Base-by-base conservation (phyloP, 2,329 filamentous ascomycete species). In the Sordariomycetes sp. region DNA sequence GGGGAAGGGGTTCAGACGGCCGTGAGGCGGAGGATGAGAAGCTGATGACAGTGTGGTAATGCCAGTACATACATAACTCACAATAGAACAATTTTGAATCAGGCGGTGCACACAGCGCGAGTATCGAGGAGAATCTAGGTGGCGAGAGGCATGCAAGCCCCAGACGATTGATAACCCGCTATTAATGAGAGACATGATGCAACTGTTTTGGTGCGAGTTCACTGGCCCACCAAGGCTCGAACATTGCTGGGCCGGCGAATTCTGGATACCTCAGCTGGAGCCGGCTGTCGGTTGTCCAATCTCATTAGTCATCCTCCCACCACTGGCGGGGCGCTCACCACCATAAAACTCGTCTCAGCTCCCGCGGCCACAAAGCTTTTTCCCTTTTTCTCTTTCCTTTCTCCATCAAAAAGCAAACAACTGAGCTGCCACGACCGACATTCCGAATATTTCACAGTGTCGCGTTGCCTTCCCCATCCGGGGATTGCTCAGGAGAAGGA, bases 351-450 rank as follows among this genome's bases (percentile, higher is more conserved):
- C n/a, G 22, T 2, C 6, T n/a, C 11, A 8, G n/a, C 46, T 22
- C 22, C 20, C 46, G 18, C 40, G 18, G n/a, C 40, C 16, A 67
- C 61, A 62, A 62, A 65, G 60, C 65, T 62, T 62, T 63, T 65
- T 65, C 62, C 51, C 53, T 62, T 68, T 71, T 71, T 71, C 69
- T 68, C 71, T 72, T 64, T 61, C 68, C 40, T 46, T 70, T 71
- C 72, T 76, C 74, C 70, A 73, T 74, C 76, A 83, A 83, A 80
- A 83, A 83, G 83, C 83, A 83, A 79, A 76, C 71, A 75, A 69
- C 74, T 81, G 78, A 81, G 78, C 73, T 73, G 81, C 80, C 80
- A 83, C 80, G 80, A 83, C 80, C 79, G 73, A 79, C 80, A 82
- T 75, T 75, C 73, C 75, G 77, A 69, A 64, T 46, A 11, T 66